phyloP scores from a whole-genome alignment of 306 rosid species.

The Cyamopsis tetragonoloba region DNA sequence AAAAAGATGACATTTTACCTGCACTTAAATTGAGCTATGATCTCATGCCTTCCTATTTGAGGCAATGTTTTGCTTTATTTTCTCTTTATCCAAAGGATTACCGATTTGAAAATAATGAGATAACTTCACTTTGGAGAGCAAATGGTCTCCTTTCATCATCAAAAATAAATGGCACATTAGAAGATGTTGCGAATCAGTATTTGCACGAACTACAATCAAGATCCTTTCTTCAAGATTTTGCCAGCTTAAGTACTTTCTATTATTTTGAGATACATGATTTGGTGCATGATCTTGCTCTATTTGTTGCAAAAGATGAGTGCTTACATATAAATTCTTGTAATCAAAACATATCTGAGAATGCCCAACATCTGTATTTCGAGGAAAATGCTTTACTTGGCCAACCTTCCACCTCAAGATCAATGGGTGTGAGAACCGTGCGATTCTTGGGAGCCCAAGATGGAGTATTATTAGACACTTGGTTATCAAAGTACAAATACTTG shows the following conservation, averaged over 20 bases:
- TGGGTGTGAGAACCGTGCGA: neutral
- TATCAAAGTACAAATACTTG: neutral
- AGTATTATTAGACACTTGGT: neutral
- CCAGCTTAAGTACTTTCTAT: neutral
- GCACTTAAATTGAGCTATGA: constrained; percentile 38
- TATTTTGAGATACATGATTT: neutral
- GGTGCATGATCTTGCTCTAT: constrained; percentile 18
- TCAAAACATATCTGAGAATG: neutral
- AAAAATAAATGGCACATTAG: neutral
- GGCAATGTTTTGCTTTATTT: constrained; percentile 32
- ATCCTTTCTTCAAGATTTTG: constrained; percentile 12
- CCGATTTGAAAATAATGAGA: accelerated
- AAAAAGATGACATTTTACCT: constrained; percentile 16
- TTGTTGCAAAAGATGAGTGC: constrained; percentile 4
- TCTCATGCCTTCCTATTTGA: constrained; percentile 31
- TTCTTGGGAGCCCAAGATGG: neutral
- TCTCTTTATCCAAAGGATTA: constrained; percentile 19
- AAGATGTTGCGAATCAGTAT: constrained; percentile 11
- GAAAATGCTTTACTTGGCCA: neutral
- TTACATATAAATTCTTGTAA: neutral
- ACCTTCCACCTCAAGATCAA: neutral
- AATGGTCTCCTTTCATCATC: constrained; percentile 23
- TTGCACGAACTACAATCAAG: neutral
- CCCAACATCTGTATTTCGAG: neutral
- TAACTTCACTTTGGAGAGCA: constrained; percentile 22